Conservation (phyloP, 331 rosid species). For the Ulmus americana region DNA sequence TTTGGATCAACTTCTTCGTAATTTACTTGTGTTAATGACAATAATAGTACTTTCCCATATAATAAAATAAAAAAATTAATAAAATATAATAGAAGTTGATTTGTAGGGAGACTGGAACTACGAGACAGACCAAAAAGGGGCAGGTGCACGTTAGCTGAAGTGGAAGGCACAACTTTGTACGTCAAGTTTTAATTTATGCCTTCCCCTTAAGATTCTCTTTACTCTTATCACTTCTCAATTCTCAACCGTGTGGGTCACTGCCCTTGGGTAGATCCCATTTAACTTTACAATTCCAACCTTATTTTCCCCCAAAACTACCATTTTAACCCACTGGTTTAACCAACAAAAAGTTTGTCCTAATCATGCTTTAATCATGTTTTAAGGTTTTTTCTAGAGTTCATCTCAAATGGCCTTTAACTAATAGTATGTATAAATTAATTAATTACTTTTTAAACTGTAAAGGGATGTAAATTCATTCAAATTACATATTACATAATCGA, state of each 20-base stretch:
- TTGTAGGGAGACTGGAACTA: neutral
- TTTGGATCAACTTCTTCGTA: too few species aligned
- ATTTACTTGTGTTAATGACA: too few species aligned
- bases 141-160: slow-evolving; percentile 50
- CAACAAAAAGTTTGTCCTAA: neutral
- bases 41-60: too few species aligned
- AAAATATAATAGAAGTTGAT: slow-evolving; percentile 4
- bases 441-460: too few species aligned
- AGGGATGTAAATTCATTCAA: too few species aligned
- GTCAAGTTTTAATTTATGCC: slow-evolving; percentile 26
- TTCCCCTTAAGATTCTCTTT: slow-evolving; percentile 17
- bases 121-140: neutral
- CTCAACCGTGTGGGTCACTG: slow-evolving; percentile 40
- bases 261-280: slow-evolving; percentile 6
- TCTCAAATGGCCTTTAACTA: neutral
- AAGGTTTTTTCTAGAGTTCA: slow-evolving; percentile 4
- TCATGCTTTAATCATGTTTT: slow-evolving; percentile 1
- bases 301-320: neutral
- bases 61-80: neutral
- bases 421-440: too few species aligned
- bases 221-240: neutral
- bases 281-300: slow-evolving; percentile 4
- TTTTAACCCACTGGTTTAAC: neutral
- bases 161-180: slow-evolving; percentile 55
- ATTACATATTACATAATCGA: too few species aligned